Base-by-base conservation (phyloP, 805 yeast species). In the Saccharomycopsis guyanensis region DNA sequence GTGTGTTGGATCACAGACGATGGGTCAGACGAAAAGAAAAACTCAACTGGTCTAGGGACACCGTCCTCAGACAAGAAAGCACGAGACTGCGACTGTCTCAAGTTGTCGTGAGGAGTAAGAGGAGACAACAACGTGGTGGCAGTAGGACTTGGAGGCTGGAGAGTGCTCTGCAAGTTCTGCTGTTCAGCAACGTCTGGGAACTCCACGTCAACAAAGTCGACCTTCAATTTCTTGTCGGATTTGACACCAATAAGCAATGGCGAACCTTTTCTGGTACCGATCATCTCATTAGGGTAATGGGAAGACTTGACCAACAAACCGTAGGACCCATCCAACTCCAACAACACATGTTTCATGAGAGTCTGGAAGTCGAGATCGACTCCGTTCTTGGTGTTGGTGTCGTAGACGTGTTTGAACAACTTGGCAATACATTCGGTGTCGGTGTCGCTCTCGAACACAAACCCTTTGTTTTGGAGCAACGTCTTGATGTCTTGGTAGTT, bases 361-460 rank as follows among this genome's bases (percentile, higher is more conserved):
- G 87, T 88, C 62, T 86, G 83, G 66, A 93, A 88, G 67, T 93
- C 97, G 48, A 84, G 71, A 50, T 83, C 82, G 53, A 76, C 72
- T 54, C 89, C 91, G 59, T 85, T 86, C 54, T 76, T 73, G 54
- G 72, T 54, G 62, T 79, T 80, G 51, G 85, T 72, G 65, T 87
- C 94, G 66, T 86, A 93, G 54, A 88, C 73, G 67, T 87, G 95
- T 66, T 87, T 86, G 71, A 86, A 86, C 59, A 93, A 75, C 68
- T 87, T 89, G 57, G 99, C 99, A 62, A 93, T 93, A 67, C 95
- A 86, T 68, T 93, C 99, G 24, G 98, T 86, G 69, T 93, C 99
- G 43, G 99, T 93, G 55, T 91, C 97, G 47, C 91, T 80, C 65
- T 81, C 89, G 63, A 93, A 93, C 49, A 65, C 65, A 62, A 74